phyloP scores from a whole-genome alignment of 352 stramenopile species.

The Globisporangium nagaii region DNA sequence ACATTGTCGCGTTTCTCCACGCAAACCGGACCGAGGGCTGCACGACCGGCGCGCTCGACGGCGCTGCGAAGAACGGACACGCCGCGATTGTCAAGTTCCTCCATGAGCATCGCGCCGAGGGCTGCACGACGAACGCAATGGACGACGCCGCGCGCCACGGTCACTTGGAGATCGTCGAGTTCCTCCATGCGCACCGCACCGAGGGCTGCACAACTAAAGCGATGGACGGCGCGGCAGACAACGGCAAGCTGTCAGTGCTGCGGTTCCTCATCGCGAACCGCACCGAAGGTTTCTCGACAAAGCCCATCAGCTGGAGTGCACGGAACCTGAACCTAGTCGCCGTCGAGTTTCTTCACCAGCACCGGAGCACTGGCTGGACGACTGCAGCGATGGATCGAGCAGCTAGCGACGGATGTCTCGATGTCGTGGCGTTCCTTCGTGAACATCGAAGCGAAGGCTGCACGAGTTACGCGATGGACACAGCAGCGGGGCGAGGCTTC shows the following conservation, averaged over 20 bases:
- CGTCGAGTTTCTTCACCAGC: slow-evolving; percentile 4
- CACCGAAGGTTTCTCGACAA: slow-evolving; percentile 5
- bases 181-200: neutral
- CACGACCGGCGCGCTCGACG: slow-evolving; percentile 3
- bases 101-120: neutral
- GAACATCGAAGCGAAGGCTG: slow-evolving; percentile 6
- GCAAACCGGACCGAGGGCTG: neutral
- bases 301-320: slow-evolving; percentile 9
- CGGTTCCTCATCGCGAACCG: slow-evolving; percentile 2
- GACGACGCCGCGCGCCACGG: slow-evolving; percentile 4
- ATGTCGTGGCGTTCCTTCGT: slow-evolving; percentile 8
- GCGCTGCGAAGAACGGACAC: slow-evolving; percentile 5
- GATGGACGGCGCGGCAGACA: slow-evolving; percentile 7
- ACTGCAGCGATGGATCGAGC: slow-evolving; percentile 14
- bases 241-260: slow-evolving; percentile 2
- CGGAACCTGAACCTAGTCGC: slow-evolving; percentile 5
- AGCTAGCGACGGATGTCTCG: slow-evolving; percentile 3
- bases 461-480: slow-evolving; percentile 9
- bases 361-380: slow-evolving; percentile 8
- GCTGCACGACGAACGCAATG: slow-evolving; percentile 5
- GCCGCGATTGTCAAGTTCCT: slow-evolving; percentile 3
- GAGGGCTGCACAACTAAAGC: slow-evolving; percentile 8
- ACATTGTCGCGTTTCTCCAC: slow-evolving; percentile 3
- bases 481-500: neutral
- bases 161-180: slow-evolving; percentile 1